Evolutionary conservation across 108 stramenopile genomes (phyloP).

Genomic region (Discostella stelligeroides): DNA sequence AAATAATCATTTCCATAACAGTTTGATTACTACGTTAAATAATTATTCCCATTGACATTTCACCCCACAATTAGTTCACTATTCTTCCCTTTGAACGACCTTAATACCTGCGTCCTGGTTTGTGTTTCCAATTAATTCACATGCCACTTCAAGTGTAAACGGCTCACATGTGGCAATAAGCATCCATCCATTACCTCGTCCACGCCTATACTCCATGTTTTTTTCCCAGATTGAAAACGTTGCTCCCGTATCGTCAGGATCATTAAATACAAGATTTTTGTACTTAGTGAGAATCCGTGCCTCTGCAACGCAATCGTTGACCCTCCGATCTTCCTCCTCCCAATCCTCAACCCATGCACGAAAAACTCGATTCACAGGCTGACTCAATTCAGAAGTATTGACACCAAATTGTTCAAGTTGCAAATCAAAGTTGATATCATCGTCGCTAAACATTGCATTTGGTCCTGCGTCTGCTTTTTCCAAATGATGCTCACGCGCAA

Average conservation of each 20-base stretch:
- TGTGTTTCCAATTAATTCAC: background rate
- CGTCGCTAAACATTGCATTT: conserved; percentile 27
- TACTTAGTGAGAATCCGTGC: conserved; percentile 23
- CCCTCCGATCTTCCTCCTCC: conserved; percentile 6
- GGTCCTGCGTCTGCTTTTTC: conserved; percentile 20
- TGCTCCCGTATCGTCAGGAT: conserved; percentile 5
- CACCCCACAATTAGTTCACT: too few relatives aligned
- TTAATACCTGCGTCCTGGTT: background rate
- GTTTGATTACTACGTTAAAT: too few relatives aligned
- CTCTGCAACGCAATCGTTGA: conserved; percentile 10
- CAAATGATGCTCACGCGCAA: background rate
- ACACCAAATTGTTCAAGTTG: conserved; percentile 22
- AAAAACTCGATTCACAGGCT: conserved; percentile 5
- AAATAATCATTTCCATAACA: too few relatives aligned
- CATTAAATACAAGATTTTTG: conserved; percentile 19
- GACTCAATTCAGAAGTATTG: conserved; percentile 5
- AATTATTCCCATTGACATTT: too few relatives aligned
- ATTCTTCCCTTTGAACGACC: background rate
- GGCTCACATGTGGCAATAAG: background rate
- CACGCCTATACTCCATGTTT: conserved; percentile 8
- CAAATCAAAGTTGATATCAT: conserved; percentile 28
- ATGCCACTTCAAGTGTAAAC: background rate
- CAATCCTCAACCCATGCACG: conserved; percentile 36
- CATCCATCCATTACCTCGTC: conserved; percentile 5
- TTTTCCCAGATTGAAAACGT: background rate